Conservation (phyloP, 2,329 filamentous ascomycete genomes). For the Aspergillus niger region DNA sequence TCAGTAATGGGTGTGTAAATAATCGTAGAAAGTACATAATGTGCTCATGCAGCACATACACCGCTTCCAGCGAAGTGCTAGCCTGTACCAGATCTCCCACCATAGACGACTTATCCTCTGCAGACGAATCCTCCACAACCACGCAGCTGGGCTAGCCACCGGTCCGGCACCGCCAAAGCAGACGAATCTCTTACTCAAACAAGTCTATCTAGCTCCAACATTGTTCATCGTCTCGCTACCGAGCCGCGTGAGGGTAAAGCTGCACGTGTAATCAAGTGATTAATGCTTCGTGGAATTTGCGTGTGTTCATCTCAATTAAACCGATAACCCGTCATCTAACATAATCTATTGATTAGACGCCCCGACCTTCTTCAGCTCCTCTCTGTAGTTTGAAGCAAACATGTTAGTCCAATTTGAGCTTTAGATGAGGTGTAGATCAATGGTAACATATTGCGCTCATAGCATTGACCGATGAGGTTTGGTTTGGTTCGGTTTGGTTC, state of each 20-base stretch:
- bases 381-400: slow-evolving; percentile 24
- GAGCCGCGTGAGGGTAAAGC: background rate
- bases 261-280: background rate
- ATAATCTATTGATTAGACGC: slow-evolving; percentile 63
- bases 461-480: background rate
- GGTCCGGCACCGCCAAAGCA: background rate
- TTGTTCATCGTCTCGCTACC: background rate
- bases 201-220: background rate
- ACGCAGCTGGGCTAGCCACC: background rate
- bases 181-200: background rate
- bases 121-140: background rate
- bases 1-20: background rate
- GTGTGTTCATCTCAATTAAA: background rate
- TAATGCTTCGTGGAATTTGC: background rate
- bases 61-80: background rate
- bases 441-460: background rate
- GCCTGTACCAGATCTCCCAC: background rate
- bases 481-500: background rate
- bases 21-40: background rate
- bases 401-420: slow-evolving; percentile 7
- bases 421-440: background rate
- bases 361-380: slow-evolving; percentile 94
- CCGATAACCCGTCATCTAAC: background rate
- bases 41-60: background rate
- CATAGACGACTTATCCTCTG: too few species aligned